These are phyloP conservation scores for Candida pini DNA, from an alignment of 805 yeast species.

Conservation along the genomic window DNA sequence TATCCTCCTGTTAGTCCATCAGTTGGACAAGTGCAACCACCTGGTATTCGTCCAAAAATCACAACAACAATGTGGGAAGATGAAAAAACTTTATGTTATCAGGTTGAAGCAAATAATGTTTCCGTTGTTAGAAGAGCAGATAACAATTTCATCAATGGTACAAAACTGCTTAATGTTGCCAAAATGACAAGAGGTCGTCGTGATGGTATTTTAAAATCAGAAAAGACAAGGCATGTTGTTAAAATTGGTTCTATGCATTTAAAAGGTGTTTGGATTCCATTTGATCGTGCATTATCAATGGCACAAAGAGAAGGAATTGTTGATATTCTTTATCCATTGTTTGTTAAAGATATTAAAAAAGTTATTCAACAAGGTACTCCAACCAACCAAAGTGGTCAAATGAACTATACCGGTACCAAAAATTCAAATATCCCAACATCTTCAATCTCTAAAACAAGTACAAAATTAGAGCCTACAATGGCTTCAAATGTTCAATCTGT, in stretches of 20 bases:
- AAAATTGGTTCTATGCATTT: conserved; percentile 66
- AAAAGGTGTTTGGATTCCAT: conserved; percentile 70
- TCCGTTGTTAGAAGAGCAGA: conserved; percentile 62
- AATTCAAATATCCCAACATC: too few relatives aligned
- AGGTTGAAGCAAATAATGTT: conserved; percentile 62
- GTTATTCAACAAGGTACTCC: conserved; percentile 29
- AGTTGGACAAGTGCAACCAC: conserved; percentile 35
- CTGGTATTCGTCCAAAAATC: conserved; percentile 48
- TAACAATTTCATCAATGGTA: conserved; percentile 65
- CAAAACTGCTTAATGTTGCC: conserved; percentile 60
- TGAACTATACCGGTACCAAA: conserved; percentile 27
- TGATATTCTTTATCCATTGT: conserved; percentile 47
- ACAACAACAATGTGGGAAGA: conserved; percentile 75
- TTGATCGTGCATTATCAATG: conserved; percentile 59
- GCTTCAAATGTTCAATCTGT: too few relatives aligned
- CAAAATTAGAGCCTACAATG: too few relatives aligned
- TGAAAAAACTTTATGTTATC: conserved; percentile 62
- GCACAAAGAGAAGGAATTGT: conserved; percentile 63
- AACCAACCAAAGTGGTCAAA: conserved; percentile 21
- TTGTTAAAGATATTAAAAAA: conserved; percentile 55
- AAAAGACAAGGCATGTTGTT: conserved; percentile 59
- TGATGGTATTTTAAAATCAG: conserved; percentile 63
- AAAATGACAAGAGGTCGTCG: conserved; percentile 67
- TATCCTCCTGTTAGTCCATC: conserved; percentile 23
- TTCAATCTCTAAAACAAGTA: too few relatives aligned